Base-by-base conservation (phyloP, 2,329 filamentous ascomycete genomes). In the Cladosporium sp. region DNA sequence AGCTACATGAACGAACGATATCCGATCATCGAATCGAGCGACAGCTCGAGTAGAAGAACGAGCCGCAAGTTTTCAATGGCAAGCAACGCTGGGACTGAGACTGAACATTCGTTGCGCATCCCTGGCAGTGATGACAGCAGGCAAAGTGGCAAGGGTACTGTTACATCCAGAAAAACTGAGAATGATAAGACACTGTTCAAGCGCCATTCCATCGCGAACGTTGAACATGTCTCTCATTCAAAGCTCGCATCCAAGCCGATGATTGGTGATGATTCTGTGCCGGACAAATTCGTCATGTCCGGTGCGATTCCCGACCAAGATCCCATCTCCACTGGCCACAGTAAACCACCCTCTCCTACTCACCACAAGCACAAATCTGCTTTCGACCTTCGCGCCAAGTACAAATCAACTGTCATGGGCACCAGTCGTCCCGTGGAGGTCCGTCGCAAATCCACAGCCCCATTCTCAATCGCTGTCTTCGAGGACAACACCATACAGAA, bases 1-100 rank as follows among this genome's bases (percentile, higher is more conserved):
- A 70, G 72, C 47, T 69, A 69, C 36, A 79, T 78, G 76, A 78
- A 78, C 38, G 76, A 77, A 15, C 72, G 75, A 0, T 78, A 76
- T 57, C 74, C 76, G 0, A 72, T 70, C 43, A 68, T 78, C n/a
- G 64, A 73, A 5, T 73, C 69, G 2, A 68, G 68, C 17, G 69
- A 72, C 11, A 60, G 64, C 15, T 62, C 65, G 9, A 69, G 67
- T 38, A 47, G 56, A 22, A 43, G 56, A 15, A 45, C 39, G 2
- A 59, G 47, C 37, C 56, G 56, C 34, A 59, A 59, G 22, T 28
- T 36, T 30, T 59, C 56, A 19, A 45, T 45, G 25, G 34, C 54
- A 12, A 49, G 54, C 22, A 49, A 47, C n/a, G 39, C 30, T 20
- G 54, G 54, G 17, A 59, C 50, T 4, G 56, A 52, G 14, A 45